Conservation (phyloP, 176 grass and related monocot species). For the Bothriochloa decipiens region DNA sequence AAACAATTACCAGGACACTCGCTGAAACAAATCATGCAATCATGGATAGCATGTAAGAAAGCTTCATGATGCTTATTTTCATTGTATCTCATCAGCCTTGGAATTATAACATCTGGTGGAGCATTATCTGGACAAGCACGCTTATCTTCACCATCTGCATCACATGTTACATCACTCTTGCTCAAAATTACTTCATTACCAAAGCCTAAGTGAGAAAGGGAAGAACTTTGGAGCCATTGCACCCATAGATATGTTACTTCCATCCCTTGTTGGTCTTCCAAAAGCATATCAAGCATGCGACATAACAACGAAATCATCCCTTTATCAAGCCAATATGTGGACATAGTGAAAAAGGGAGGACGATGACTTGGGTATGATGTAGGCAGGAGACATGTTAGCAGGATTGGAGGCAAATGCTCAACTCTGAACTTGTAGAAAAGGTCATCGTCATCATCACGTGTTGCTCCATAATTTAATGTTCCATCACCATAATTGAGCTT, state of each 20-base stretch:
- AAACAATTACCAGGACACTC: constrained; percentile 55
- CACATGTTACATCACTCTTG: constrained; percentile 23
- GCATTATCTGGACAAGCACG: constrained; percentile 46
- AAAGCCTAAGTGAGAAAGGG: constrained; percentile 66
- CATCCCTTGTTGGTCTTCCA: constrained; percentile 59
- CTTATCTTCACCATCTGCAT: constrained; percentile 44
- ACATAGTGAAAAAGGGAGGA: constrained; percentile 62
- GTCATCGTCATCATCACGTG: constrained; percentile 31
- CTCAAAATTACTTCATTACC: constrained; percentile 56
- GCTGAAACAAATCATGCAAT: constrained; percentile 75
- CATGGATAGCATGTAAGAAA: constrained; percentile 64
- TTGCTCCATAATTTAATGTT: constrained; percentile 48
- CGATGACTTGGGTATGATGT: constrained; percentile 65
- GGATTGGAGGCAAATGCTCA: constrained; percentile 58
- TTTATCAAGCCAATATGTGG: constrained; percentile 55
- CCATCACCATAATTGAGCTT: constrained; percentile 49
- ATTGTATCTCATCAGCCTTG: constrained; percentile 70
- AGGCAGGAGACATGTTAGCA: constrained; percentile 65
- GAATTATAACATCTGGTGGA: constrained; percentile 62
- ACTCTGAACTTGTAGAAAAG: constrained; percentile 70
- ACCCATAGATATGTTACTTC: constrained; percentile 67
- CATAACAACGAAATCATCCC: constrained; percentile 53
- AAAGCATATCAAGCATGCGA: constrained; percentile 61
- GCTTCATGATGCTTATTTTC: constrained; percentile 57
- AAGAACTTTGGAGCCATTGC: constrained; percentile 68